Evolutionary conservation across 352 stramenopile species (phyloP), one percentile per base, ranked within the genome.

Genomic region (Peronospora destructor): DNA sequence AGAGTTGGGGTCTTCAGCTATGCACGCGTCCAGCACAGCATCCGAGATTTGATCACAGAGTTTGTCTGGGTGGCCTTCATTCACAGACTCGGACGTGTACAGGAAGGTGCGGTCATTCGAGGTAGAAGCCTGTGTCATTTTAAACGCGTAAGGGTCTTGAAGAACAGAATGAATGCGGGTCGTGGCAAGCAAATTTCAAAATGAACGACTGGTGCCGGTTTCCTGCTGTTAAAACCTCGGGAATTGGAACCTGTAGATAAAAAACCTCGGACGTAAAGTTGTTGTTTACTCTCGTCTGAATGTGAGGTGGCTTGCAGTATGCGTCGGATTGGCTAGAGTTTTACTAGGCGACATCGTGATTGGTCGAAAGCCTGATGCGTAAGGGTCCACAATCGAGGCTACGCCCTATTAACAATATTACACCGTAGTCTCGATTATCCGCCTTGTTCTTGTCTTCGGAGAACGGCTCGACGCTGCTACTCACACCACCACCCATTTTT

Each of bases 11-110:
- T 99, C 96, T 64, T 98, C 91, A n/a, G 81, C 78, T 40, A 99
- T 76, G 75, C 96, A 99, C 45, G 96, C 96, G 72, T 99, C 96
- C 28, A 99, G 81, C 46, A 99, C 94, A 47, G 96, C 96, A 79
- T 99, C 96, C 54, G 91, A 98, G 61, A 98, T 96, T 73, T 98
- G 94, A 77, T 99, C 96, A 67, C 95, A 98, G 57, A 99, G 92
- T 88, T 91, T 96, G 88, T 96, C 94, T 43, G 97, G 97, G 76
- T 99, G 97, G 63, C 95, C 96, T 73, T 99, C 97, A 69, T 99
- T 99, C 62, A 99, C 97, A 19, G 94, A 98, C 71, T 99, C 95
- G 48, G 95, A 98, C 45, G 95, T 98, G 71, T 98, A 98, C 59
- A 98, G 79, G 75, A 98, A 98, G 19, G 78, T 87, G 62, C 81